phyloP scores from a whole-genome alignment of 129 eudicot species.

The Escallonia rubra region DNA sequence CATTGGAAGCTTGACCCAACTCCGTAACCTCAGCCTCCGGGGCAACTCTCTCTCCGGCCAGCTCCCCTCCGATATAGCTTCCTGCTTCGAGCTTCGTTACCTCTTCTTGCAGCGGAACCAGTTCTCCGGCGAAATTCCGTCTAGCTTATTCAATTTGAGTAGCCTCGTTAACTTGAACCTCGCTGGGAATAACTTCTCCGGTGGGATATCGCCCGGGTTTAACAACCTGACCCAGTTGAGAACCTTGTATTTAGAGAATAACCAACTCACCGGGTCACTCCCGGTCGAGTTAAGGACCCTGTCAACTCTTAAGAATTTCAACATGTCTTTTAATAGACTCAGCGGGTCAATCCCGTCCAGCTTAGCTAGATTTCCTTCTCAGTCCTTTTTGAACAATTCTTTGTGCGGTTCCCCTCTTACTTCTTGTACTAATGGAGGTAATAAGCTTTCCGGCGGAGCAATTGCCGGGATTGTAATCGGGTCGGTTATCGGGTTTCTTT shows the following conservation, averaged over 20 bases:
- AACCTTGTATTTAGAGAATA: conserved; percentile 22
- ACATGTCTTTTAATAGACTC: conserved; percentile 32
- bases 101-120: conserved; percentile 23
- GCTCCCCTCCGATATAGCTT: conserved; percentile 30
- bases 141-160: conserved; percentile 5
- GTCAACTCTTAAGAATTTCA: conserved; percentile 6
- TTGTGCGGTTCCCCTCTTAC: conserved; percentile 32
- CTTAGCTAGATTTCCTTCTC: background rate
- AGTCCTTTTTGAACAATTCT: conserved; percentile 24
- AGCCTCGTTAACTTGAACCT: conserved; percentile 21
- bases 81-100: conserved; percentile 10
- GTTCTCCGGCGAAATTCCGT: conserved; percentile 28
- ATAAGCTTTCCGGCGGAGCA: conserved; percentile 50
- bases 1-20: conserved; percentile 25
- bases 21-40: conserved; percentile 36
- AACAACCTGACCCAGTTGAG: conserved; percentile 18
- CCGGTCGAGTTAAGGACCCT: conserved; percentile 20
- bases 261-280: conserved; percentile 29
- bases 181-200: conserved; percentile 28
- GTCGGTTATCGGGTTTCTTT: conserved; percentile 32
- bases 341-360: conserved; percentile 31
- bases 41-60: conserved; percentile 32
- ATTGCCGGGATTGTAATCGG: conserved; percentile 64
- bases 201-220: conserved; percentile 17
- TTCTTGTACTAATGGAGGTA: conserved; percentile 17